These are phyloP conservation scores for Coniochaeta hoffmannii DNA, from an alignment of 2,329 filamentous ascomycete genomes.

Conservation along the genomic window DNA sequence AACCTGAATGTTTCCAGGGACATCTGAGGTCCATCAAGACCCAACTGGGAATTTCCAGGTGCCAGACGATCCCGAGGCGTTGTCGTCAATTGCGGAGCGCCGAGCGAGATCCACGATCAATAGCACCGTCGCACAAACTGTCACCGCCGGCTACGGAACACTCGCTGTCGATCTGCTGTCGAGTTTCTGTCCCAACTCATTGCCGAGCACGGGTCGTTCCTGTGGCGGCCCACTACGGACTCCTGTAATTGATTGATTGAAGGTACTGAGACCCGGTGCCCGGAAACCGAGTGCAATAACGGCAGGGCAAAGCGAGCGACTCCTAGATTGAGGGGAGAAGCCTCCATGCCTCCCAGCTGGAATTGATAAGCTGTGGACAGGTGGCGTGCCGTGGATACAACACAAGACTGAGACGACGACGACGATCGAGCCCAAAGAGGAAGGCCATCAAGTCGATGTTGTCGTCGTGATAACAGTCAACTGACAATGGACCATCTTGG, in stretches of 20 bases:
- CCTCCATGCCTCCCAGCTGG: neutral
- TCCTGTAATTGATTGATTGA: neutral
- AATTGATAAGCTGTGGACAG: neutral
- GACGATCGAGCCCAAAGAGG: neutral
- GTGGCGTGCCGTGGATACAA: neutral
- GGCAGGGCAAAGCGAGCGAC: neutral
- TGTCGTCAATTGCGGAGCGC: neutral
- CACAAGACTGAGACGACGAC: neutral
- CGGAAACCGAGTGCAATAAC: neutral
- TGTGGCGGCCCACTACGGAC: neutral
- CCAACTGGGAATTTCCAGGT: too few species aligned
- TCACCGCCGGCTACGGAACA: neutral
- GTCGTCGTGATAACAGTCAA: slow-evolving; percentile 1
- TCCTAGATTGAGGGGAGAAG: neutral
- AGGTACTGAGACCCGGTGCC: neutral
- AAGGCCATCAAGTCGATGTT: neutral
- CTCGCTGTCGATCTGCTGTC: neutral
- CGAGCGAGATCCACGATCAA: neutral
- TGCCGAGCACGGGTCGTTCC: neutral
- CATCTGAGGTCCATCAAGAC: too few species aligned
- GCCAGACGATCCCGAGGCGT: too few species aligned
- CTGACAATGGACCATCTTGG: neutral
- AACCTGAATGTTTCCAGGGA: too few species aligned
- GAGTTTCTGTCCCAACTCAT: neutral
- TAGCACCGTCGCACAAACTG: neutral